Percentiles rank a stretch among this genome's conserved stretches.
Conservation (phyloP, 2,329 filamentous ascomycete genomes). For the Xylaria sp. region DNA sequence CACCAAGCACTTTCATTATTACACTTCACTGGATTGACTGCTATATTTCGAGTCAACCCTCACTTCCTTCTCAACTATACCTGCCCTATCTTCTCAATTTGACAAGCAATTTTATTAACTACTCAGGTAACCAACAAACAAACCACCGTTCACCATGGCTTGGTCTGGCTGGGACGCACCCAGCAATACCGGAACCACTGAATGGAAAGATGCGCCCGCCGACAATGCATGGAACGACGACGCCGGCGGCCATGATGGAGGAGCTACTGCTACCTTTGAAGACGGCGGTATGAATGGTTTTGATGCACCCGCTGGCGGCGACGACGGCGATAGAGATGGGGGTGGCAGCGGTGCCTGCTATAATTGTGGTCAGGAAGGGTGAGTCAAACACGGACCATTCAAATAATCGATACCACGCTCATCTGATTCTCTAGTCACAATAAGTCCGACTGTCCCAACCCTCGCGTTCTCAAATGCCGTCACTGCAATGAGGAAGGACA, state of each 20-base stretch:
- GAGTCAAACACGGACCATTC: constrained; percentile 39
- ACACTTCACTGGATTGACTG: neutral
- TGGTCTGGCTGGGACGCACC: constrained; percentile 17
- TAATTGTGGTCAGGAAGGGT: constrained; percentile 69
- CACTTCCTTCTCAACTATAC: no score
- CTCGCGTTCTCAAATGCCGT: constrained; percentile 57
- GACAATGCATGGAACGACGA: constrained; percentile 12
- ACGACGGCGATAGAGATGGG: constrained; percentile 40
- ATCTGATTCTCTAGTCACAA: constrained; percentile 60
- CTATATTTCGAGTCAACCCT: neutral
- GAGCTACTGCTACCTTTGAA: constrained; percentile 14
- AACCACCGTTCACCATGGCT: constrained; percentile 23
- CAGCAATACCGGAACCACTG: constrained; percentile 4
- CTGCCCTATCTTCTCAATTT: neutral
- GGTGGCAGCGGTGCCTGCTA: constrained; percentile 50
- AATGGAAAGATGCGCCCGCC: constrained; percentile 18
- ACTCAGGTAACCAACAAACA: neutral
- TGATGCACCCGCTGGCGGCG: constrained; percentile 14
- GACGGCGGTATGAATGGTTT: constrained; percentile 22
- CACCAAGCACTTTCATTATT: neutral
- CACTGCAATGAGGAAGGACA: constrained; percentile 65
- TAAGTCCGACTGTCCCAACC: constrained; percentile 71
- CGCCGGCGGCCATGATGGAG: constrained; percentile 10
- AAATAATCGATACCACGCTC: constrained; percentile 36
- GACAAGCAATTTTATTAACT: constrained; percentile 11